Evolutionary conservation across 192 early-diverging fungal genomes (phyloP).

Genomic region (Gryganskiella cystojenkinii): DNA sequence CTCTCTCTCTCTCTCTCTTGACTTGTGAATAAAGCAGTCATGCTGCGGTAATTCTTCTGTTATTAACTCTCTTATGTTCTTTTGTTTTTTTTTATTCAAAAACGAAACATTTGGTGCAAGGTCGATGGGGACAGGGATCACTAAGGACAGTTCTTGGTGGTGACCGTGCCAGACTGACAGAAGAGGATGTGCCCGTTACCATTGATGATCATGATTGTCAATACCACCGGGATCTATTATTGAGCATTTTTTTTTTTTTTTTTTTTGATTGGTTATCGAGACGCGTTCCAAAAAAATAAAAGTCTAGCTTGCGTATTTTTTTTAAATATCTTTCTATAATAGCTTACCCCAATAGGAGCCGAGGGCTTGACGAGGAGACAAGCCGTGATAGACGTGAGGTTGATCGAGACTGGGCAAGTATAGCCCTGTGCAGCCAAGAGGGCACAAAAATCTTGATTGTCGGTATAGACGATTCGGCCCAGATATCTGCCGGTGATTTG

Average conservation of each 20-base stretch:
- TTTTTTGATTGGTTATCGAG: too few species aligned
- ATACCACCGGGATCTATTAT: conserved; percentile 6
- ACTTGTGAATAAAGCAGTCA: too few species aligned
- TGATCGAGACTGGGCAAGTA: neutral
- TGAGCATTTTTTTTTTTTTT: too few species aligned
- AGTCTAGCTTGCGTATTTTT: too few species aligned
- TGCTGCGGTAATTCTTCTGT: too few species aligned
- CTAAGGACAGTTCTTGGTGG: conserved; percentile 16
- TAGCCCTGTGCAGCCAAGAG: neutral
- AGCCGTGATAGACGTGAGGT: neutral
- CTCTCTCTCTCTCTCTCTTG: too few species aligned
- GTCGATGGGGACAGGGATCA: too few species aligned
- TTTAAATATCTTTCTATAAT: too few species aligned
- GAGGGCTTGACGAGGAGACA: neutral
- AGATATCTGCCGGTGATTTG: neutral
- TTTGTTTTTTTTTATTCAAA: too few species aligned
- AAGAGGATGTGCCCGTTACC: conserved; percentile 22
- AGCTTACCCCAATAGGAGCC: neutral
- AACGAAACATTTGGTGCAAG: too few species aligned
- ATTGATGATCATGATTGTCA: conserved; percentile 19
- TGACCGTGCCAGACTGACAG: conserved; percentile 26
- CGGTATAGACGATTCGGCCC: neutral
- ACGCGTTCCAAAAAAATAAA: too few species aligned
- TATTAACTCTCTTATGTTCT: too few species aligned
- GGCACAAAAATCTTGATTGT: neutral